These are phyloP conservation scores for Cylindrotheca fusiformis DNA, from an alignment of 108 stramenopile species.

Conservation along the genomic window DNA sequence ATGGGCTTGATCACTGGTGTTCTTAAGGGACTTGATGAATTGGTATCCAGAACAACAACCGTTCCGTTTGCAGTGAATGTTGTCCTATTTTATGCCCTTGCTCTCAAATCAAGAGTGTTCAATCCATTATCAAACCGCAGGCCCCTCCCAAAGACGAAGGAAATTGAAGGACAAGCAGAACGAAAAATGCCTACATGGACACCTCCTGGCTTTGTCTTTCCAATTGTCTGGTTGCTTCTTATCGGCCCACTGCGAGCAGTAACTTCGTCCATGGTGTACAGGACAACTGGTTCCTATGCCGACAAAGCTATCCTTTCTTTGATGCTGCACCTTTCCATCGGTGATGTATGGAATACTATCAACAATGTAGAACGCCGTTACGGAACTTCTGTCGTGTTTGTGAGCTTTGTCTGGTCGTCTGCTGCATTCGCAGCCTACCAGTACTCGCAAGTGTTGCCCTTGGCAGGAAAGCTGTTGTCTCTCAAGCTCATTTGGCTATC, in stretches of 20 bases:
- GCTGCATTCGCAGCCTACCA: conserved; percentile 66
- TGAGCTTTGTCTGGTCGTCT: conserved; percentile 49
- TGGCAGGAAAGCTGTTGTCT: conserved; percentile 77
- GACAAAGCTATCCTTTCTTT: conserved; percentile 57
- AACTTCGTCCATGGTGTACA: conserved; percentile 62
- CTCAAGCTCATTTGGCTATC: conserved; percentile 68
- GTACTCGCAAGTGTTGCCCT: conserved; percentile 52
- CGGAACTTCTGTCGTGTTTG: conserved; percentile 71
- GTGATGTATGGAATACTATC: conserved; percentile 95
- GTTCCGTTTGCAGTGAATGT: conserved; percentile 36
- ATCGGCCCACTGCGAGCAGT: conserved; percentile 85
- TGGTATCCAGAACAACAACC: conserved; percentile 1
- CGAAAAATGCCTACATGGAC: conserved; percentile 84
- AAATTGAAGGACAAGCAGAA: conserved; percentile 22
- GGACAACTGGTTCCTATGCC: conserved; percentile 31
- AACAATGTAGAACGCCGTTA: conserved; percentile 90
- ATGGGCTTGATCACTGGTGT: conserved; percentile 26
- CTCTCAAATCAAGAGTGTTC: conserved; percentile 50
- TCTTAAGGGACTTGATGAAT: conserved; percentile 31
- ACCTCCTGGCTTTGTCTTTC: conserved; percentile 88
- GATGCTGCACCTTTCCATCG: conserved; percentile 82
- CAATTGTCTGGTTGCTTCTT: conserved; percentile 89
- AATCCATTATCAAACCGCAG: conserved; percentile 55
- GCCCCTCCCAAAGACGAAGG: conserved; percentile 23
- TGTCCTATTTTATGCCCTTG: conserved; percentile 36